These are phyloP conservation scores for Middelhovenomyces tepae DNA, from an alignment of 805 yeast genomes.

Conservation along the genomic window DNA sequence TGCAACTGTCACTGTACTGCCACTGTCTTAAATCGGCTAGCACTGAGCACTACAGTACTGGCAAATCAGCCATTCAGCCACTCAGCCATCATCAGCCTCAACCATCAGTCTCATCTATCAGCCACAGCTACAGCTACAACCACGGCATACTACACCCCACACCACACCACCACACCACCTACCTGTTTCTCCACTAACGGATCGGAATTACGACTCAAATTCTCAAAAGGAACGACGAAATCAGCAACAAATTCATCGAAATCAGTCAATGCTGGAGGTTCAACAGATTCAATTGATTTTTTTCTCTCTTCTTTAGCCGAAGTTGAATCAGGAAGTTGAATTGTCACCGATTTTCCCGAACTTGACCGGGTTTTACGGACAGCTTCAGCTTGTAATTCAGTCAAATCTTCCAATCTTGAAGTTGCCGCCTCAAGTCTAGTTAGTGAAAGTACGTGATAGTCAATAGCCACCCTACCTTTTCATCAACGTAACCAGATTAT, in stretches of 20 bases:
- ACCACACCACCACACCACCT: too few relatives aligned
- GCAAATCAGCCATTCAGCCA: too few relatives aligned
- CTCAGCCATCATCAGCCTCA: too few relatives aligned
- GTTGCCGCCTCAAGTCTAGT: constrained; percentile 83
- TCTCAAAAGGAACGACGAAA: constrained; percentile 51
- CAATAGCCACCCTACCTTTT: constrained; percentile 36
- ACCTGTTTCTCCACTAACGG: constrained; percentile 45
- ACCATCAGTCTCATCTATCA: too few relatives aligned
- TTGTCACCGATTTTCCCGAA: constrained; percentile 5
- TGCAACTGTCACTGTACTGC: too few relatives aligned
- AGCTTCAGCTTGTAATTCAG: constrained; percentile 63
- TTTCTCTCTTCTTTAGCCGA: too few relatives aligned
- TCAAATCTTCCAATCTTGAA: constrained; percentile 82
- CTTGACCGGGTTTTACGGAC: constrained; percentile 1
- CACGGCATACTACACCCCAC: too few relatives aligned
- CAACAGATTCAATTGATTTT: constrained; percentile 12
- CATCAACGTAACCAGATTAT: constrained; percentile 71
- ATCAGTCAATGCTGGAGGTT: constrained; percentile 29
- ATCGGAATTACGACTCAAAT: constrained; percentile 45
- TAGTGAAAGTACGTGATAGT: neutral
- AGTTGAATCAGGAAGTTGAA: constrained; percentile 12
- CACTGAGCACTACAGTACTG: too few relatives aligned
- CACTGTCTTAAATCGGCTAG: too few relatives aligned
- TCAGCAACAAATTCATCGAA: constrained; percentile 48
- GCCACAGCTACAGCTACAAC: too few relatives aligned